Evolutionary conservation across 345 rosid genomes (phyloP), one percentile per base, ranked within the genome.

Genomic region (Gossypium sturtianum): DNA sequence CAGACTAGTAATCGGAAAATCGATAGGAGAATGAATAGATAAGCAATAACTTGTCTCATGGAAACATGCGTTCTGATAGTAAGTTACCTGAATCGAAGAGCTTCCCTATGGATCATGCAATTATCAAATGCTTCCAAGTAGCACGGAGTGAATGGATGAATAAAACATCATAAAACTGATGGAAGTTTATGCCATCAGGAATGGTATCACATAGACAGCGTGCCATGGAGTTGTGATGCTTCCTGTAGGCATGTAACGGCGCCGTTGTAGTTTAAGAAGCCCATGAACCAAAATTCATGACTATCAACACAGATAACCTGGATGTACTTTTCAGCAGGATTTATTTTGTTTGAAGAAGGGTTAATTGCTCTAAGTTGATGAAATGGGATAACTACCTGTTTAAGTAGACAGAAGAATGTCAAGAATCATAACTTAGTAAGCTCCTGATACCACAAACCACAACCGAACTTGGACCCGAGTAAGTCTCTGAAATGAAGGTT

Each of bases 281-380:
- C 90, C 91, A 89, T 88, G 84, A 87, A 88, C 91, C 90, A 89
- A 64, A 88, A 89, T 80, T 86, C 89, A 71, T 82, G 91, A 71
- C 82, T 82, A 54, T 89, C 93, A 19, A 82, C 81, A 6, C 90
- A 89, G 58, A 82, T 79, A 54, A 87, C 85, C 82, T 87, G 93
- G 56, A 89, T 79, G 75, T 89, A 89, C 76, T 87, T 89, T 76
- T 87, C 93, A 5, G 90, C 71, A 1, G 87, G 77, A 77, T 87
- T 87, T 72, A 70, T 76, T 49, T 70, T 77, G 78, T 86, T 86
- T 69, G 86, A 45, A 15, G 91, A 89, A 70, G 93, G 93, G 75
- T 86, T 89, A 11, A 85, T 81, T 2, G 82, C 83, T 82, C 84
- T 80, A 60, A 89, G 87, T 68, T 87, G 89, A 77, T 85, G 89